Base-by-base conservation (phyloP, 2,329 filamentous ascomycete genomes). In the Pseudocercospora pini-densiflorae region DNA sequence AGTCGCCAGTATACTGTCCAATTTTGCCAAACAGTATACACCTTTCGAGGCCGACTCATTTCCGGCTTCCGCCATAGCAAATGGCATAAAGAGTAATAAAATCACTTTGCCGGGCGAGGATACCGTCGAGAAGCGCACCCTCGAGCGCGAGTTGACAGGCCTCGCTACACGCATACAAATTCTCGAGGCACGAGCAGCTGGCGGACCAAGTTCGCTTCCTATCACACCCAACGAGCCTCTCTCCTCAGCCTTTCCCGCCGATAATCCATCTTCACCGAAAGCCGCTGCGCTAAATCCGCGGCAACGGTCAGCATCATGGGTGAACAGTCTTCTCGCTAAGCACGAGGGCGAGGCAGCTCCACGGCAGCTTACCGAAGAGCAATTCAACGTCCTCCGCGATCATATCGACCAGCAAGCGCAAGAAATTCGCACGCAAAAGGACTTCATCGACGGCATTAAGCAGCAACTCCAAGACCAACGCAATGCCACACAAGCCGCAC, bases 401-500 rank as follows among this genome's bases (percentile, higher is more conserved):
- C 93, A 97, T 80, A 91, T 98, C 70, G 92, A 96, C 77, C 92
- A 94, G 78, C 93, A 98, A 82, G 94, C 94, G 64, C 93, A 96
- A 79, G 89, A 97, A 77, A 93, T 97, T 74, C 90, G 92, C 79
- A 92, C 87, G 74, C 94, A 97, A 79, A 91, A 92, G 73, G 89
- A 93, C 73, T 92, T 95, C 80, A 91, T 97, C 70, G 90, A 90
- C 67, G 90, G 90, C 75, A 92, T 97, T 70, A 93, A 93, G 75
- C 90, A 92, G 67, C 92, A 97, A 79, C 86, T 98, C 61, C 86
- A 92, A 64, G 88, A 94, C 80, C 93, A 97, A 77, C 92, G 95
- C 79, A 89, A 91, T 76, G 87, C 93, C 69, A 93, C 96, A 77
- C 91, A 94, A 79, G 88, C 89, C 76, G 91, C 92, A 33, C 89